Evolutionary conservation across 148 eudicot species (phyloP).

Genomic region (Drosera capensis): DNA sequence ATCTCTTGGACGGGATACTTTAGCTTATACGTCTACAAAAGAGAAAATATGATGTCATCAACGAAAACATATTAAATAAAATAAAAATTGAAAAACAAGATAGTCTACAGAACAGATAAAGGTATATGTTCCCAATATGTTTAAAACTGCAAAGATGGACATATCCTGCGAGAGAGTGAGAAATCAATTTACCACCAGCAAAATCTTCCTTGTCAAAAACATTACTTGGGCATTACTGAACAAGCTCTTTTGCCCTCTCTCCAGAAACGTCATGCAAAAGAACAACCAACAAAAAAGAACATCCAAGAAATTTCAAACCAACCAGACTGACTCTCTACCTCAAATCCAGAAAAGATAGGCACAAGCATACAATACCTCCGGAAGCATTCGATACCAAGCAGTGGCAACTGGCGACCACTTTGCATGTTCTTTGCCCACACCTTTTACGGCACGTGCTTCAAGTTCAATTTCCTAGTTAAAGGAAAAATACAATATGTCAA

Average conservation of each 20-base stretch:
- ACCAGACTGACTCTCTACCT: too few species aligned
- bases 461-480: constrained; percentile 73
- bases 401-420: constrained; percentile 99
- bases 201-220: constrained; percentile 84
- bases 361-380: constrained; percentile 41
- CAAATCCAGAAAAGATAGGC: neutral
- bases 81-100: neutral
- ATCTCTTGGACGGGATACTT: constrained; percentile 53
- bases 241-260: constrained; percentile 49
- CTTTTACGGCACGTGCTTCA: constrained; percentile 94
- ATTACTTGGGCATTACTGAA: constrained; percentile 48
- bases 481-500: constrained; percentile 3
- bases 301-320: too few species aligned
- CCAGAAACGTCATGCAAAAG: constrained; percentile 53
- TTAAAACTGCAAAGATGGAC: neutral
- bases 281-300: constrained; percentile 32
- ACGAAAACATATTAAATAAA: neutral
- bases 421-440: constrained; percentile 84
- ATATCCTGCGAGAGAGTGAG: neutral
- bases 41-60: constrained; percentile 7
- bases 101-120: too few species aligned
- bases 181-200: constrained; percentile 33
- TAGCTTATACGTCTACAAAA: constrained; percentile 43
- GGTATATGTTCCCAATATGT: neutral
- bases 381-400: constrained; percentile 96